Evolutionary conservation across 176 grass and related monocot species (phyloP), one percentile per base, ranked within the genome.

Genomic region (Eragrostis curvula): DNA sequence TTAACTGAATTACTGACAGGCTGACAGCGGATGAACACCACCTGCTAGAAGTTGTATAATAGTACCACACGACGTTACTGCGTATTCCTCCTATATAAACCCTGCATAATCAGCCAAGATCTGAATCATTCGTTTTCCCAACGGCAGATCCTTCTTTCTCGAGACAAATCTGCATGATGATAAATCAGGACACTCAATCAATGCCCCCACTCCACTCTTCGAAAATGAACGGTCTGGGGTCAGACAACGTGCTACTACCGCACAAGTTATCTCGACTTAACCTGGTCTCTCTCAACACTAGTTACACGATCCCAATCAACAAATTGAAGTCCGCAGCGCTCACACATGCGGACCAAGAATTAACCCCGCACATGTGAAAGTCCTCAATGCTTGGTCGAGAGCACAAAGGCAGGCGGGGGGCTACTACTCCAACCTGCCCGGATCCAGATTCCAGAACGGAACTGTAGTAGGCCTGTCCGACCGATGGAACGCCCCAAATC

Each of bases 391-490:
- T 11, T 23, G 23, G 25, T 60, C 3, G 39, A 70, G 16, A 27
- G 14, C 57, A 62, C 17, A 29, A 18, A 14, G 15, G 55, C 53
- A 45, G 70, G 53, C 5, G 8, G 9, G 44, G 57, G 51, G 36
- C 51, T 69, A 18, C 20, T n/a, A n/a, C 9, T 40, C 67, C 17
- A 15, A 10, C 15, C 5, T 25, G 44, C 50, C 29, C 47, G 21
- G 65, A 36, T 68, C 59, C 77, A 68, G 70, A 66, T 36, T 66
- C 25, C 75, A n/a, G 76, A 51, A 79, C 2, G 61, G 10, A 30
- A 42, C 45, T 30, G 71, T 46, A 42, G 30, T 29, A 66, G 70
- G 39, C 78, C n/a, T n/a, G n/a, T n/a, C 28, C 17, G 41, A 48
- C 20, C 23, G 58, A 64, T 6, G 59, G 36, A 41, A 49, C 3